A percentile compares a stretch with the other conserved stretches of the same genome.
phyloP scores from a whole-genome alignment of 1,139 yeast species.

The Candida sp. region DNA sequence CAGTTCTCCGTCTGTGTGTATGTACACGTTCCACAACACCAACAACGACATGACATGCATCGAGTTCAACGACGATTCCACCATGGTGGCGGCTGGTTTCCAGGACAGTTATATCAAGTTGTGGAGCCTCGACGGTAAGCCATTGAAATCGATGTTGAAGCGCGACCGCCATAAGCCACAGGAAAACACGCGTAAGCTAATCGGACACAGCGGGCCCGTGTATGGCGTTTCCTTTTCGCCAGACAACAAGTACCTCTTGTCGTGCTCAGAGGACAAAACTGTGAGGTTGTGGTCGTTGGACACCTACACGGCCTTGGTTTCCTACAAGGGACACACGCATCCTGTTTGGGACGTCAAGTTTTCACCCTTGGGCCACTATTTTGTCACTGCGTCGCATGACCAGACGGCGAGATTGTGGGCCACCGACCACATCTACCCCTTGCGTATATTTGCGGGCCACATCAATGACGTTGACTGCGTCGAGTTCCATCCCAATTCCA shows the following conservation, averaged over 20 bases:
- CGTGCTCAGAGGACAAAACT: constrained; percentile 91
- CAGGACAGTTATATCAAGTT: constrained; percentile 89
- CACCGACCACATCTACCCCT: constrained; percentile 96
- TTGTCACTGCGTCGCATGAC: constrained; percentile 97
- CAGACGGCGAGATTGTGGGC: constrained; percentile 99
- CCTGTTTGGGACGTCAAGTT: constrained; percentile 98
- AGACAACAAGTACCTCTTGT: constrained; percentile 79
- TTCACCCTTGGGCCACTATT: constrained; percentile 95
- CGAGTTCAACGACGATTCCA: constrained; percentile 86
- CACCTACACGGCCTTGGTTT: constrained; percentile 85
- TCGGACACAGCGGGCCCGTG: constrained; percentile 96
- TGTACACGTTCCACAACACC: constrained; percentile 98
- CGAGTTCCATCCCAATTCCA: constrained; percentile 95
- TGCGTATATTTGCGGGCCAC: constrained; percentile 97
- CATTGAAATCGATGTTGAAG: constrained; percentile 68
- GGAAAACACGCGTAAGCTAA: constrained; percentile 61
- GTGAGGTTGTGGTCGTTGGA: constrained; percentile 95
- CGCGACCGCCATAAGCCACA: constrained; percentile 55
- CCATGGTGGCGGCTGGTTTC: constrained; percentile 92
- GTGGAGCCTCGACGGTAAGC: constrained; percentile 94
- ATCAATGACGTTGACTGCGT: constrained; percentile 96
- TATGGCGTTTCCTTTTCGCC: constrained; percentile 93
- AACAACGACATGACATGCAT: constrained; percentile 85
- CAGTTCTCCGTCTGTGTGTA: constrained; percentile 91
- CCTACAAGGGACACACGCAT: constrained; percentile 96